These are phyloP conservation scores for Rhynchosporium secalis DNA, from an alignment of 2,329 filamentous ascomycete genomes.

Conservation along the genomic window DNA sequence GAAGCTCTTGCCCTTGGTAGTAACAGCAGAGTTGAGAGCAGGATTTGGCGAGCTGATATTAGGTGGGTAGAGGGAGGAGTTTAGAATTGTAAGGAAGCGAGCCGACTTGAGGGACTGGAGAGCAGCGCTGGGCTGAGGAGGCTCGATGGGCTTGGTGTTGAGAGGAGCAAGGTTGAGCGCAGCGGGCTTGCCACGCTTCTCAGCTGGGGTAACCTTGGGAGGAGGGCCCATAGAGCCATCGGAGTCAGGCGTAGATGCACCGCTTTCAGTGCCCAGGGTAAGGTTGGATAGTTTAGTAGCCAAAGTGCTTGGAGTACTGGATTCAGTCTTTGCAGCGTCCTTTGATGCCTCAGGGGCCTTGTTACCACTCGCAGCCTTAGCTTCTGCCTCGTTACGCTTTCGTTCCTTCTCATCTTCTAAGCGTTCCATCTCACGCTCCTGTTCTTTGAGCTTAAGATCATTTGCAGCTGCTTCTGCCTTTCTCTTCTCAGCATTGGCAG, in stretches of 20 bases:
- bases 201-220: conserved; percentile 55
- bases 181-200: conserved; percentile 76
- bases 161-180: conserved; percentile 82
- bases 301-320: conserved; percentile 37
- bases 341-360: conserved; percentile 33
- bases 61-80: conserved; percentile 76
- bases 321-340: conserved; percentile 34
- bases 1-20: conserved; percentile 78
- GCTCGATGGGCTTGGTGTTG: conserved; percentile 83
- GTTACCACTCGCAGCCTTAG: conserved; percentile 30
- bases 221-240: conserved; percentile 49
- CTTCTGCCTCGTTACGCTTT: conserved; percentile 53
- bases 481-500: conserved; percentile 48
- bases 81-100: conserved; percentile 79
- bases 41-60: conserved; percentile 89
- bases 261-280: conserved; percentile 48
- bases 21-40: conserved; percentile 77
- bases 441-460: conserved; percentile 68
- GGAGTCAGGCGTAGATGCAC: conserved; percentile 44
- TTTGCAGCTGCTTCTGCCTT: conserved; percentile 54
- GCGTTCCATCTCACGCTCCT: conserved; percentile 71
- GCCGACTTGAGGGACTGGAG: conserved; percentile 92
- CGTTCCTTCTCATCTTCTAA: conserved; percentile 70
- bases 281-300: conserved; percentile 53
- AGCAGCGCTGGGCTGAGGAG: conserved; percentile 88